phyloP scores from a whole-genome alignment of 1,284 basidiomycete genomes.

The Marasmius fiardii region DNA sequence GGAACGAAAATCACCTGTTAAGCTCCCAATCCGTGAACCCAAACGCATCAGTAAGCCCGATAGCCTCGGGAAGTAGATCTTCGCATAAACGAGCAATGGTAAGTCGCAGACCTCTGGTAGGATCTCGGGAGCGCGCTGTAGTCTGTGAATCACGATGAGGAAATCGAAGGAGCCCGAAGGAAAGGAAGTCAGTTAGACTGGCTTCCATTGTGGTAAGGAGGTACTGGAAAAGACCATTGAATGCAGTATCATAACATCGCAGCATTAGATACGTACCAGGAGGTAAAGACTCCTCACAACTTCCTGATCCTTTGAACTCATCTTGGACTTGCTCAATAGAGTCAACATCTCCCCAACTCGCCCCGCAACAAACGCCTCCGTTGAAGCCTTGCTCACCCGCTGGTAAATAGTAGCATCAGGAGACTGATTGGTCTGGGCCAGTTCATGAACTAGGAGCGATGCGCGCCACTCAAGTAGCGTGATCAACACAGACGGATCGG shows the following conservation, averaged over 20 bases:
- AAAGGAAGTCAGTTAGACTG: slow-evolving; percentile 55
- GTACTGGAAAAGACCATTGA: slow-evolving; percentile 37
- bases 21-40: slow-evolving; percentile 78
- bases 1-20: slow-evolving; percentile 47
- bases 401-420: slow-evolving; percentile 53
- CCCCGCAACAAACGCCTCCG: slow-evolving; percentile 63
- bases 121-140: slow-evolving; percentile 29
- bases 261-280: slow-evolving; percentile 40
- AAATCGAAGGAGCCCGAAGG: slow-evolving; percentile 42
- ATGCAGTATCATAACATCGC: not conserved
- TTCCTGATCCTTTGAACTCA: slow-evolving; percentile 28
- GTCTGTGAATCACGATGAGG: slow-evolving; percentile 12
- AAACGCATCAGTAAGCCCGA: slow-evolving; percentile 74
- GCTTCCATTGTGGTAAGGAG: slow-evolving; percentile 57
- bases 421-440: slow-evolving; percentile 33
- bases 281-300: slow-evolving; percentile 43
- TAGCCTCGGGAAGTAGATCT: slow-evolving; percentile 60
- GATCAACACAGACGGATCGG: slow-evolving; percentile 36
- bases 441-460: slow-evolving; percentile 50
- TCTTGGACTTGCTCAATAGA: slow-evolving; percentile 18
- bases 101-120: slow-evolving; percentile 49
- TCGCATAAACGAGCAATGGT: slow-evolving; percentile 49
- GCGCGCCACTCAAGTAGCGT: slow-evolving; percentile 60
- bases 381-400: slow-evolving; percentile 58
- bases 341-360: slow-evolving; percentile 49